Evolutionary conservation across 768 basidiomycete genomes (phyloP), one percentile per base, ranked within the genome.

Genomic region (Suillus americanus): DNA sequence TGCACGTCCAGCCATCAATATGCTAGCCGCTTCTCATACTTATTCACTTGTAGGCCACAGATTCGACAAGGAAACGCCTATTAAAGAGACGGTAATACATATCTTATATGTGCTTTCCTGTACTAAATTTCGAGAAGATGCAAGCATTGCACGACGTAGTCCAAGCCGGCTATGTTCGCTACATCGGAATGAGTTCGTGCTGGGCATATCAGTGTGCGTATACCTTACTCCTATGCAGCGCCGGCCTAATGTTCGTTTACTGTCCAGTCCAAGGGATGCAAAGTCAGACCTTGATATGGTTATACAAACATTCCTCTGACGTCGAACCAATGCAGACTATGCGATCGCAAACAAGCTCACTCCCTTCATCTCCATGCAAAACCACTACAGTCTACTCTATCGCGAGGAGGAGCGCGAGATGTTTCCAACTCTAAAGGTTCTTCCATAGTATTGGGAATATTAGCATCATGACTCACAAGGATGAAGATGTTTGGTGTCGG

Each of bases 291-390:
- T 55, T 10, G 9, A 28, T 43, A 37, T 2, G 40, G 9, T 23
- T 66, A 20, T 68, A 43, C 37, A 37, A 20, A 55, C 23, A 16
- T 33, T 38, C 37, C 14, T 25, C 55, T 56, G 37, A 56, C 14
- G 14, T 35, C 1, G 7, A 38, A 25, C 25, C 33, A 5, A 38
- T 14, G 5, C 54, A 78, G 77, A 77, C 67, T 80, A 80, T 37
- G 80, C 81, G 5, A 79, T 80, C 64, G 69, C 66, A 33, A 79
- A 81, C 68, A 79, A 76, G 53, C 75, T 81, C 40, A 83, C 82
- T 7, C 83, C 81, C 6, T 87, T 88, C 75, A 83, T 86, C 73
- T 83, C 83, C 13, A 87, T 88, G 87, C 87, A 88, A 72, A 86
- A 88, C 73, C 81, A 85, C 65, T 82, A 88, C 70, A 82, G 72